Evolutionary conservation across 2,329 filamentous ascomycete species (phyloP).

Genomic region (Pestalotiopsis sp.): DNA sequence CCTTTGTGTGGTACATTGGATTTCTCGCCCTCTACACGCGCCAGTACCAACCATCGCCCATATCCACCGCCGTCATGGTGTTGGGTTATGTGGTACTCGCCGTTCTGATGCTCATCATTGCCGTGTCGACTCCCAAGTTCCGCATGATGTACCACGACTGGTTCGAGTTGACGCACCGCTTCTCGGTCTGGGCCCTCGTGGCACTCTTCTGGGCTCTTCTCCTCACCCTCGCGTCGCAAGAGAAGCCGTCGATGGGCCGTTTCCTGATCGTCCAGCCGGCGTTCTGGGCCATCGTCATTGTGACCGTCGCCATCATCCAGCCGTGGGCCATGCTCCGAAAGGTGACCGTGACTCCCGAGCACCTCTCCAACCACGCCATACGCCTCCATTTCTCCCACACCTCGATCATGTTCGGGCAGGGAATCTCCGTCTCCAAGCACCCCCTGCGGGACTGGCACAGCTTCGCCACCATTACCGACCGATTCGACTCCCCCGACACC

Average conservation of each 20-base stretch:
- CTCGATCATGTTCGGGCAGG: constrained; percentile 57
- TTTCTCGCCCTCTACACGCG: not conserved
- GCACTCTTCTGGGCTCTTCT: constrained; percentile 1
- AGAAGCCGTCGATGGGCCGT: not conserved
- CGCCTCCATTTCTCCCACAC: constrained; percentile 71
- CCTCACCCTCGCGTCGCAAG: not conserved
- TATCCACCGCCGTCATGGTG: constrained; percentile 56
- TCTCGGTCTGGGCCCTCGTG: constrained; percentile 60
- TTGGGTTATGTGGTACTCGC: constrained; percentile 44
- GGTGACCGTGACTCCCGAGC: constrained; percentile 65
- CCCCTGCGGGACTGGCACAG: constrained; percentile 75
- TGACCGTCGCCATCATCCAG: constrained; percentile 67
- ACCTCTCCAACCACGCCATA: constrained; percentile 74
- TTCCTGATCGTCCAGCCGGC: constrained; percentile 40
- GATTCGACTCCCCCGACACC: constrained; percentile 36
- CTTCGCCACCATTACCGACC: constrained; percentile 72
- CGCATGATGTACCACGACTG: constrained; percentile 65
- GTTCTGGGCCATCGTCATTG: constrained; percentile 70
- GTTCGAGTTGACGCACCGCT: constrained; percentile 74
- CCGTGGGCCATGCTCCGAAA: constrained; percentile 76
- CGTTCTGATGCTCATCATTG: constrained; percentile 35
- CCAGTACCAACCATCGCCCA: constrained; percentile 21
- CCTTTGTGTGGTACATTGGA: constrained; percentile 50
- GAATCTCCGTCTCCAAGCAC: constrained; percentile 61
- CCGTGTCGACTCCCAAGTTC: constrained; percentile 67